Evolutionary conservation across 305 asterid genomes (phyloP).

Genomic region (Caryopteris hybrid): DNA sequence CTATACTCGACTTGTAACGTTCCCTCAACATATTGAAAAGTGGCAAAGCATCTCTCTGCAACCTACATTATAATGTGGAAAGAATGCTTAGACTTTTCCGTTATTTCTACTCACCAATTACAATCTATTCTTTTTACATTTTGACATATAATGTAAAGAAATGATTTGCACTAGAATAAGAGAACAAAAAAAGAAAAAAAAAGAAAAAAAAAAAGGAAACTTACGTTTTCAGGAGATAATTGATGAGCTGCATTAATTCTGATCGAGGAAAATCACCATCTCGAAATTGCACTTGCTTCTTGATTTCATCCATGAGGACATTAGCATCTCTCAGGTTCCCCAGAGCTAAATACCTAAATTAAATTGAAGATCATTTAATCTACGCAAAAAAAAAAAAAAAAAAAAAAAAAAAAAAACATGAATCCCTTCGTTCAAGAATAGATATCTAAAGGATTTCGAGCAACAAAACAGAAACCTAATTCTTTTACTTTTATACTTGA

Average conservation of each 20-base stretch:
- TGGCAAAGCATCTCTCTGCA: slow-evolving; percentile 94
- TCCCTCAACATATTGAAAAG: slow-evolving; percentile 81
- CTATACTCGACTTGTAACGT: slow-evolving; percentile 56
- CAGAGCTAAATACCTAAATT: slow-evolving; percentile 66
- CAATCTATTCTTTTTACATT: background rate
- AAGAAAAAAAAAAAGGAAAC: slow-evolving; percentile 28
- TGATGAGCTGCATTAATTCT: slow-evolving; percentile 69
- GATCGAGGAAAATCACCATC: slow-evolving; percentile 65
- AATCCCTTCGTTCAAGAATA: background rate
- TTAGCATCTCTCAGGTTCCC: slow-evolving; percentile 97
- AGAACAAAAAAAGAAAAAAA: no score
- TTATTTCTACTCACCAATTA: background rate
- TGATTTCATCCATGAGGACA: slow-evolving; percentile 68
- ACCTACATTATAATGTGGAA: slow-evolving; percentile 40
- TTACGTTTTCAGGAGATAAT: slow-evolving; percentile 77
- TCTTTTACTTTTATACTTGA: background rate
- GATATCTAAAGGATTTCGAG: background rate
- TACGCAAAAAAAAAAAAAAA: background rate
- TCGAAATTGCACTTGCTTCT: slow-evolving; percentile 55
- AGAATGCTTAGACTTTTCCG: background rate
- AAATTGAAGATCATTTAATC: background rate
- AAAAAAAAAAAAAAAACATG: background rate
- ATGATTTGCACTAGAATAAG: background rate
- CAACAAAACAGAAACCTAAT: slow-evolving; percentile 6
- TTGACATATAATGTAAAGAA: background rate